Evolutionary conservation across 495 filamentous ascomycete genomes (phyloP).

Genomic region (Penicillium arizonense): DNA sequence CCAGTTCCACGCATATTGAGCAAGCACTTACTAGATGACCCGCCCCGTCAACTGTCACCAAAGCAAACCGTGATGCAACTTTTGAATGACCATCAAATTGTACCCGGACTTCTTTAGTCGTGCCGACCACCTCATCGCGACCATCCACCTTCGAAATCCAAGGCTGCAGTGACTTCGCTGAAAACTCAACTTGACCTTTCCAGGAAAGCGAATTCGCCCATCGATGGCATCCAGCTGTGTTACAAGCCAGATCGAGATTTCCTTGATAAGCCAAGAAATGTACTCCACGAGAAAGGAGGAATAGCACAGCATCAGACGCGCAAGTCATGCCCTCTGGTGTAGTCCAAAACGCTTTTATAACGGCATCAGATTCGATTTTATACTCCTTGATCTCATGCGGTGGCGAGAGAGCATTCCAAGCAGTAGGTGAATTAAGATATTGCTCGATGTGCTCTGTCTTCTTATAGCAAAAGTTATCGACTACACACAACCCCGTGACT

Average conservation of each 20-base stretch:
- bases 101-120: constrained; percentile 21
- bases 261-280: constrained; percentile 46
- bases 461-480: constrained; percentile 39
- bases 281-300: constrained; percentile 33
- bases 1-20: neutral
- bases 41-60: constrained; percentile 27
- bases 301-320: constrained; percentile 25
- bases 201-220: constrained; percentile 40
- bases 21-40: constrained; percentile 25
- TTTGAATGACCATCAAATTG: neutral
- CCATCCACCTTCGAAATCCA: constrained; percentile 32
- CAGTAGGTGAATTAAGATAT: constrained; percentile 34
- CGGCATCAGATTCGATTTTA: constrained; percentile 13
- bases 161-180: constrained; percentile 28
- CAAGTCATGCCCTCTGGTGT: constrained; percentile 27
- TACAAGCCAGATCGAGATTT: constrained; percentile 46
- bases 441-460: constrained; percentile 24
- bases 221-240: constrained; percentile 41
- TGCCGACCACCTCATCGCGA: constrained; percentile 15
- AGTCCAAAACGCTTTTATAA: constrained; percentile 25
- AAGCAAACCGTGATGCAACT: constrained; percentile 20
- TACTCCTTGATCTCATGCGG: constrained; percentile 30
- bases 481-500: constrained; percentile 36
- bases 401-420: constrained; percentile 32
- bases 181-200: constrained; percentile 45